Conservation (phyloP, 441 rosid species). For the Arabidopsis lyrata region DNA sequence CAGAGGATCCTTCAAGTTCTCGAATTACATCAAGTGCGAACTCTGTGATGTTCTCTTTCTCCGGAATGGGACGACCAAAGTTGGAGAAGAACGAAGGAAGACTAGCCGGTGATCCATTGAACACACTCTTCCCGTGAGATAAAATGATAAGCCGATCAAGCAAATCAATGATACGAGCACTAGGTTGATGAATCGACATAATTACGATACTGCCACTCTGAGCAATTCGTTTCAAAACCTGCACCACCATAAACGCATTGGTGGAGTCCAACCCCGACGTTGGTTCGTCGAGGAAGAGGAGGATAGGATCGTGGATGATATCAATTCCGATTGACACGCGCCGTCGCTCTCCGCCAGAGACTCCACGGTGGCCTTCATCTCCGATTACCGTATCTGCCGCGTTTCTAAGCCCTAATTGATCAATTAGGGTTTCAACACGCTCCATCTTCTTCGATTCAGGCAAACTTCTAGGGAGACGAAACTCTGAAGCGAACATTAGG, state of each 20-base stretch:
- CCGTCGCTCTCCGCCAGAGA: constrained; percentile 86
- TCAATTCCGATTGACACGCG: constrained; percentile 86
- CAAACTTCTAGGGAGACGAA: constrained; percentile 78
- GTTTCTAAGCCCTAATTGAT: constrained; percentile 70
- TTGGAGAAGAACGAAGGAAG: constrained; percentile 63
- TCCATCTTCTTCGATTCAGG: constrained; percentile 70
- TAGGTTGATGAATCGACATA: constrained; percentile 92
- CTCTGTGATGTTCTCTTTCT: constrained; percentile 76
- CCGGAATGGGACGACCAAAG: constrained; percentile 74
- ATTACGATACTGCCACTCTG: constrained; percentile 76
- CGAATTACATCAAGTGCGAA: constrained; percentile 79
- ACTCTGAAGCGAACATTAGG: constrained; percentile 84
- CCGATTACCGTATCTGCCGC: constrained; percentile 71
- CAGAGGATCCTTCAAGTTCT: constrained; percentile 70
- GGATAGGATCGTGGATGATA: constrained; percentile 77
- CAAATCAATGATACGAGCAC: constrained; percentile 71
- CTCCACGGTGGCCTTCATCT: constrained; percentile 83
- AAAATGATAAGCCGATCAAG: constrained; percentile 73
- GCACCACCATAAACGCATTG: constrained; percentile 80
- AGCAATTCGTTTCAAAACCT: constrained; percentile 80
- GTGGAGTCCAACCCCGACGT: constrained; percentile 91
- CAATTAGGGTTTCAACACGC: constrained; percentile 72
- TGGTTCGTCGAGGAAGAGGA: constrained; percentile 87
- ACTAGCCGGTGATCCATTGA: constrained; percentile 61
- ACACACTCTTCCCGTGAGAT: constrained; percentile 76